Evolutionary conservation across 257 asterid genomes (phyloP).

Genomic region (Petunia secreta): DNA sequence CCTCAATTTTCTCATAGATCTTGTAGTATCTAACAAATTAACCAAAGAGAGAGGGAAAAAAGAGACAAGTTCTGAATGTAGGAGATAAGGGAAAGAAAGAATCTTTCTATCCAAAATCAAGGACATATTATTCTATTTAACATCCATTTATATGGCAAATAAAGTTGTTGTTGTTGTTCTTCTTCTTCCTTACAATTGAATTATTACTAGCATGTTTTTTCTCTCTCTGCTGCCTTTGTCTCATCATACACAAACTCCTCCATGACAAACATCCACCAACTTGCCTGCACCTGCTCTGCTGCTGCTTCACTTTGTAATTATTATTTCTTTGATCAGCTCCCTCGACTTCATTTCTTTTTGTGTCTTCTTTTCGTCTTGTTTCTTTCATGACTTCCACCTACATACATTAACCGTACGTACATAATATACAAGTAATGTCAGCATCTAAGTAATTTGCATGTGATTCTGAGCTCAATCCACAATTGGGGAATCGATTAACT

Average conservation of each 20-base stretch:
- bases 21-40: background rate
- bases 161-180: conserved; percentile 39
- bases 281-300: conserved; percentile 37
- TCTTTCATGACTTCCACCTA: conserved; percentile 45
- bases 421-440: background rate
- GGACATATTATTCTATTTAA: conserved; percentile 25
- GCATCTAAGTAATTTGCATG: background rate
- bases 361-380: conserved; percentile 33
- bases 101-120: background rate
- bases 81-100: background rate
- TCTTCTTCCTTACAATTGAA: conserved; percentile 30
- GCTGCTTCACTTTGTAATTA: conserved; percentile 38
- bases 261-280: conserved; percentile 50
- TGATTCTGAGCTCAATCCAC: background rate
- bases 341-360: conserved; percentile 33
- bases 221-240: conserved; percentile 37
- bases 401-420: background rate
- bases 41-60: background rate
- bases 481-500: background rate
- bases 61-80: background rate
- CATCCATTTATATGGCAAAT: conserved; percentile 59
- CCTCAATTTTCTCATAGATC: conserved; percentile 6
- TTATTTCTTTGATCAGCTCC: conserved; percentile 35
- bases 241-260: conserved; percentile 50
- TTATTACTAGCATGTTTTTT: conserved; percentile 37